phyloP scores from a whole-genome alignment of 441 rosid species.

The Biscutella auriculata region DNA sequence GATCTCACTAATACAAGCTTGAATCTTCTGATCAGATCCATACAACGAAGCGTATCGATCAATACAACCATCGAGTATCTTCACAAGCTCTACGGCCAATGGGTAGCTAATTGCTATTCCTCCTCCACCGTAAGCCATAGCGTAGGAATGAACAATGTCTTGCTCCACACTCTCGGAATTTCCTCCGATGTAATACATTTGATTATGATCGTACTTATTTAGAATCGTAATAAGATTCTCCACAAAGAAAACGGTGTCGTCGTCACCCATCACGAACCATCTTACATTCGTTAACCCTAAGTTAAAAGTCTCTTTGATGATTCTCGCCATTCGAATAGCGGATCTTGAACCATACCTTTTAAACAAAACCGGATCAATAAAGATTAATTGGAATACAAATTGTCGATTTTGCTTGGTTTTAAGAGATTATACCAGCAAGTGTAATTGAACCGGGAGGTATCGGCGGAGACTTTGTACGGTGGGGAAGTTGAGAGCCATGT shows the following conservation, averaged over 20 bases:
- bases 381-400: too few species aligned
- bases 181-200: slow-evolving; percentile 73
- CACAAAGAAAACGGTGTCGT: slow-evolving; percentile 65
- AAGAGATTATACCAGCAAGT: slow-evolving; percentile 35
- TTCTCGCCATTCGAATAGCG: slow-evolving; percentile 64
- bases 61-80: slow-evolving; percentile 60
- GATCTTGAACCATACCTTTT: slow-evolving; percentile 54
- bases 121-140: slow-evolving; percentile 82
- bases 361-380: background rate
- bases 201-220: slow-evolving; percentile 56
- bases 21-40: slow-evolving; percentile 69
- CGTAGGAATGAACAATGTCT: slow-evolving; percentile 47
- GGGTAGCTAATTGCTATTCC: slow-evolving; percentile 78
- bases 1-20: slow-evolving; percentile 55
- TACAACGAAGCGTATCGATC: slow-evolving; percentile 49
- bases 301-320: slow-evolving; percentile 62
- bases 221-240: slow-evolving; percentile 55
- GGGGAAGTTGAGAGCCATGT: slow-evolving; percentile 30
- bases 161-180: slow-evolving; percentile 77
- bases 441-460: slow-evolving; percentile 57
- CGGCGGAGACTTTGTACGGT: slow-evolving; percentile 49
- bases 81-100: slow-evolving; percentile 46
- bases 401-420: too few species aligned
- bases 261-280: slow-evolving; percentile 92
- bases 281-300: slow-evolving; percentile 47